A percentile compares a stretch with the other conserved stretches of the same genome.
Evolutionary conservation across 805 yeast genomes (phyloP).

Genomic region (Nakazawaea ishiwadae): DNA sequence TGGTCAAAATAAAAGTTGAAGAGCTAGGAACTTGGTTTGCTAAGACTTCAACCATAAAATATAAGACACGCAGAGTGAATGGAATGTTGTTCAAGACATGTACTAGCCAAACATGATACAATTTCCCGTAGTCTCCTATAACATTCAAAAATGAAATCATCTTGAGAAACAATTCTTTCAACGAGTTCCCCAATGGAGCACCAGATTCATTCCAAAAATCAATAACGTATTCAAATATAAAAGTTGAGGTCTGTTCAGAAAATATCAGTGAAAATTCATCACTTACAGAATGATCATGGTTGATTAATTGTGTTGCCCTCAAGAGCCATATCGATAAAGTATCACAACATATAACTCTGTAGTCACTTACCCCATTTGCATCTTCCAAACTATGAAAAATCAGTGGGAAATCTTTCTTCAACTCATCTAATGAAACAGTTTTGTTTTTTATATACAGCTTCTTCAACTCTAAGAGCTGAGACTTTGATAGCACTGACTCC

Average conservation of each 20-base stretch:
- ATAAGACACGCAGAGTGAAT: conserved; percentile 52
- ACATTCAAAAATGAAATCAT: conserved; percentile 36
- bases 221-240: conserved; percentile 47
- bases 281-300: neutral
- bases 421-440: conserved; percentile 2
- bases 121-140: conserved; percentile 18
- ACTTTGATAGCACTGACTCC: conserved; percentile 2
- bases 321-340: conserved; percentile 61
- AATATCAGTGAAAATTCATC: conserved; percentile 11
- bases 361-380: conserved; percentile 30
- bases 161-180: conserved; percentile 56
- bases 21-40: conserved; percentile 41
- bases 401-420: conserved; percentile 19
- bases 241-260: conserved; percentile 20
- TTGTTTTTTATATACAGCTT: conserved; percentile 17
- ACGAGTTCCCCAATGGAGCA: conserved; percentile 65
- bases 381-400: conserved; percentile 27
- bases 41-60: conserved; percentile 54
- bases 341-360: conserved; percentile 48
- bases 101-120: conserved; percentile 42
- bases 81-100: conserved; percentile 37
- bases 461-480: conserved; percentile 15
- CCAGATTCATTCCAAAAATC: conserved; percentile 72
- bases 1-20: conserved; percentile 30
- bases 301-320: conserved; percentile 40